Conservation (phyloP, 148 eudicot genomes). For the Silene conica region DNA sequence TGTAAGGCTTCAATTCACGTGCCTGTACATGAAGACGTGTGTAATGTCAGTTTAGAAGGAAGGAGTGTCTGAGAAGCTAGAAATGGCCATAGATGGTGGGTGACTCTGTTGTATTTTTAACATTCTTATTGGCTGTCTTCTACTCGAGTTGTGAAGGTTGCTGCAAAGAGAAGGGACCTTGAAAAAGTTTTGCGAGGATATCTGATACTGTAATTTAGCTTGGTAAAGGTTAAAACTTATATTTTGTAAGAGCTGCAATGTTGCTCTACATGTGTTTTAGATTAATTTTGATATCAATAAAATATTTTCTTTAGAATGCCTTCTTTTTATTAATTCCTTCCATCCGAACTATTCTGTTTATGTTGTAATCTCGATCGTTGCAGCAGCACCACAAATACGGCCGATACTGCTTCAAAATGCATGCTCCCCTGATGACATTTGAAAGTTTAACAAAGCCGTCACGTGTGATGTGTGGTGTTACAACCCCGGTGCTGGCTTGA, state of each 20-base stretch:
- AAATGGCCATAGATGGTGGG: slow-evolving; percentile 29
- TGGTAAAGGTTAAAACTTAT: slow-evolving; percentile 33
- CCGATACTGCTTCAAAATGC: too few species aligned
- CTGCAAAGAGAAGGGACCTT: slow-evolving; percentile 40
- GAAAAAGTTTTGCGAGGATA: slow-evolving; percentile 49
- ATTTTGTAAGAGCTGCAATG: slow-evolving; percentile 38
- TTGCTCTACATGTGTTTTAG: slow-evolving; percentile 32
- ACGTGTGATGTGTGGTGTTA: too few species aligned
- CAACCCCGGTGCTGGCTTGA: too few species aligned
- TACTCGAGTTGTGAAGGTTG: slow-evolving; percentile 39
- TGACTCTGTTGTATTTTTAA: slow-evolving; percentile 36
- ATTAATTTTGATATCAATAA: slow-evolving; percentile 32
- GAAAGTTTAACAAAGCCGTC: too few species aligned
- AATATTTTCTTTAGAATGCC: slow-evolving; percentile 19
- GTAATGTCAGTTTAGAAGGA: slow-evolving; percentile 16
- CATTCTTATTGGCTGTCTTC: slow-evolving; percentile 37
- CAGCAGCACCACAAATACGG: too few species aligned
- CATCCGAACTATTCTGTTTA: background rate
- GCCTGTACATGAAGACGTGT: slow-evolving; percentile 16
- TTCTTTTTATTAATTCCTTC: slow-evolving; percentile 11
- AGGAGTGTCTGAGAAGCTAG: slow-evolving; percentile 10
- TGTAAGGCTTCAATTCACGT: slow-evolving; percentile 7
- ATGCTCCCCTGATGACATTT: too few species aligned
- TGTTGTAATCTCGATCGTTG: too few species aligned
- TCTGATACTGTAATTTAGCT: slow-evolving; percentile 53